These are phyloP conservation scores for Datisca glomerata DNA, from an alignment of 306 rosid genomes.

Conservation along the genomic window DNA sequence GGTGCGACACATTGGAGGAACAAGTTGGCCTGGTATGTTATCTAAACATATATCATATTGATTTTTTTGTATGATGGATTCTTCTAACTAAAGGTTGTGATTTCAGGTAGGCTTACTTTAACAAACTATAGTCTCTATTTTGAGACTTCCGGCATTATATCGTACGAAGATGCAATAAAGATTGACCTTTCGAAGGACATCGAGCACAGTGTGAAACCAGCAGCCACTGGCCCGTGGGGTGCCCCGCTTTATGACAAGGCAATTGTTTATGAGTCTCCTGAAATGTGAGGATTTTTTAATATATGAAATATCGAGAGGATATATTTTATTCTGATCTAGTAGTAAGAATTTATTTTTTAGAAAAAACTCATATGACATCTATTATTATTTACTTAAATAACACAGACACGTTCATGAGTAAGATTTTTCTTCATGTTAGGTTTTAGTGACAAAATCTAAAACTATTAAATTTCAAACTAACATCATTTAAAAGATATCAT, in stretches of 20 bases:
- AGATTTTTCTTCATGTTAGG: too few species aligned
- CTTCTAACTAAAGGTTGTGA: not conserved
- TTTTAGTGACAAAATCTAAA: too few species aligned
- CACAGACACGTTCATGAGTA: too few species aligned
- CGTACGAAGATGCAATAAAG: slow-evolving; percentile 70
- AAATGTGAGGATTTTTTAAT: slow-evolving; percentile 35
- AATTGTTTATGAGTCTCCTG: slow-evolving; percentile 47
- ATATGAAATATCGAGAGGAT: too few species aligned
- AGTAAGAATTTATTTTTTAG: too few species aligned
- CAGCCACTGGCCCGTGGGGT: slow-evolving; percentile 94
- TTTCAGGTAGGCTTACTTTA: slow-evolving; percentile 83
- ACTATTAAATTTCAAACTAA: too few species aligned
- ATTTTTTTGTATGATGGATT: not conserved
- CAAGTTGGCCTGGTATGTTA: slow-evolving; percentile 88
- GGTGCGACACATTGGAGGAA: slow-evolving; percentile 75
- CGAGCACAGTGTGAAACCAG: slow-evolving; percentile 45
- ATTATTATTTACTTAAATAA: too few species aligned
- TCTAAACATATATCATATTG: not conserved
- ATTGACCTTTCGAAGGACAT: slow-evolving; percentile 50
- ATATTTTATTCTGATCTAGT: too few species aligned
- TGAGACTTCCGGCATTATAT: slow-evolving; percentile 71
- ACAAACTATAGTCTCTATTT: slow-evolving; percentile 82
- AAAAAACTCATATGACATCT: too few species aligned
- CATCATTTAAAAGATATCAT: too few species aligned
- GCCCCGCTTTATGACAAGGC: slow-evolving; percentile 95